Evolutionary conservation across 768 basidiomycete genomes (phyloP), one percentile per base, ranked within the genome.

Genomic region (Pleurotus cornucopiae): DNA sequence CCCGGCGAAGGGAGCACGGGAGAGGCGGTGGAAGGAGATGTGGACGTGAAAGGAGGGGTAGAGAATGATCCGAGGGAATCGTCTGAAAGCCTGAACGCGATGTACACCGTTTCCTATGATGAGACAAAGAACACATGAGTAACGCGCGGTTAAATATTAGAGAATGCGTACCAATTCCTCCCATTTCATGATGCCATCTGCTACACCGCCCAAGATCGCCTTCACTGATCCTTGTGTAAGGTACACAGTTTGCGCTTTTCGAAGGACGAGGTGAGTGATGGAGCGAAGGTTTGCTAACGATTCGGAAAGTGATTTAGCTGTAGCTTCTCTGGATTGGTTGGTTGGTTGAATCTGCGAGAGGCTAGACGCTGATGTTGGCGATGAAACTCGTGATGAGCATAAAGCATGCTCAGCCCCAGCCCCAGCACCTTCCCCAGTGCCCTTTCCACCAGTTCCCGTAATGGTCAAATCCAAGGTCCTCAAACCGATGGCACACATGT

Each of bases 21-120:
- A 18, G 57, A 26, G 41, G 30, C 16, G 56, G 20, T 39, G 14
- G 23, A 23, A 7, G n/a, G 46, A 25, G 40, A 37, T 39, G 37
- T 9, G 25, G 58, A 49, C 43, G 54, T 45, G 55, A 40, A 43
- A 55, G 13, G 53, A 44, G 55, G 38, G 56, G 52, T 21, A 25
- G 56, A 59, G 30, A 16, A 34, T 11, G 66, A 64, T 0, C 38
- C 39, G 18, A 43, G 25, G 20, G 70, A 59, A 58, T 80, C 78
- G 56, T 81, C 76, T 1, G 82, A 79, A 39, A 85, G 73, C 38
- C 82, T 77, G 66, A 86, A 80, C 37, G 80, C 78, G 13, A 84
- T 68, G 56, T 83, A 73, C 5, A 77, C 77, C 0, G 74, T 73
- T 67, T 81, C 78, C 85, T 86, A 59, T 18, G 58, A 38, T 25